Evolutionary conservation across 345 rosid species (phyloP).

Genomic region (Syzygium aqueum): DNA sequence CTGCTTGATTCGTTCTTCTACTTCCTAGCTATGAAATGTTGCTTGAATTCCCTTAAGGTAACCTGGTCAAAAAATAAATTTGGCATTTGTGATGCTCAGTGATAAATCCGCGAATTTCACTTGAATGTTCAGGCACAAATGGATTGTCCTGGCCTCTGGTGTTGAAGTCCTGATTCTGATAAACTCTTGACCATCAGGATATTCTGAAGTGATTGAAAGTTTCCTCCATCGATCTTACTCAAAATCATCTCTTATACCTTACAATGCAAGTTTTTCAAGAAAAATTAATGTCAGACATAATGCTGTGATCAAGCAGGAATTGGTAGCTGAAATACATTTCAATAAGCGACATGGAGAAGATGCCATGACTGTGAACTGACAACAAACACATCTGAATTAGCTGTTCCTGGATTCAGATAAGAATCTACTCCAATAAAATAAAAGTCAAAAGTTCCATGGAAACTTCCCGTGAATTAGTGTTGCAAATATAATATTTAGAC

Average conservation of each 20-base stretch:
- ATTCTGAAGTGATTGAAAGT: background rate
- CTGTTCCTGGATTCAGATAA: background rate
- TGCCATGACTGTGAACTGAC: background rate
- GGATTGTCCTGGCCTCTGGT: background rate
- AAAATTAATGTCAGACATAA: background rate
- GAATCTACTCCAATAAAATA: background rate
- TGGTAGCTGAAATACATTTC: background rate
- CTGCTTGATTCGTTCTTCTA: background rate
- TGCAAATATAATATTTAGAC: background rate
- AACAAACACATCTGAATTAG: background rate
- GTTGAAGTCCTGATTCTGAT: background rate
- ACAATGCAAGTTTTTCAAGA: background rate
- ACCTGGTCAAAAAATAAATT: background rate
- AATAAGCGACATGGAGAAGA: background rate
- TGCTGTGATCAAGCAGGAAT: background rate
- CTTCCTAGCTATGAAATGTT: background rate
- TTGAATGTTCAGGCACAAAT: background rate
- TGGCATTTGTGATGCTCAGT: background rate
- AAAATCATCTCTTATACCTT: background rate
- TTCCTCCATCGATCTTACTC: background rate
- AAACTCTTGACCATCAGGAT: background rate
- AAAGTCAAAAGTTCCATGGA: background rate
- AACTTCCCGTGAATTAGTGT: background rate
- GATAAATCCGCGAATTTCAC: background rate
- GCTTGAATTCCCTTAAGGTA: background rate